Conservation (phyloP, 257 asterid genomes). For the Petunia axillaris region DNA sequence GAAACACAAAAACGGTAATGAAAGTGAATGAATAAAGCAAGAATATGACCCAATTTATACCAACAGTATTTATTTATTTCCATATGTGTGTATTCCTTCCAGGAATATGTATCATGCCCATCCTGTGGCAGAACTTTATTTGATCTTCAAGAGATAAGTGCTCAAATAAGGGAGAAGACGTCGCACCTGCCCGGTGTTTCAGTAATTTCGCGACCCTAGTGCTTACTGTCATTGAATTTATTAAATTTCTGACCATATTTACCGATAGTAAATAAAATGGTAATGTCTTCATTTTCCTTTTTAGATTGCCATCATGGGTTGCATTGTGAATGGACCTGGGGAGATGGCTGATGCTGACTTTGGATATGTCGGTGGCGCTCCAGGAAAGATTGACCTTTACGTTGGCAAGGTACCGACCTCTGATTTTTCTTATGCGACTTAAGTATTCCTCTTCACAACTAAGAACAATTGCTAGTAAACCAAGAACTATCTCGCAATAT, state of each 20-base stretch:
- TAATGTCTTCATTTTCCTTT: conserved; percentile 17
- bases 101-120: conserved; percentile 99
- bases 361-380: conserved; percentile 99
- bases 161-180: conserved; percentile 90
- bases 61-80: background rate
- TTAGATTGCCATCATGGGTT: conserved; percentile 99
- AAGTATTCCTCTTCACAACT: background rate
- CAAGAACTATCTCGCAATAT: background rate
- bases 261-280: background rate
- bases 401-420: conserved; percentile 79
- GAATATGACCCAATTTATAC: background rate
- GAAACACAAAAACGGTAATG: conserved; percentile 93
- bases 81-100: conserved; percentile 32
- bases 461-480: background rate
- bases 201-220: conserved; percentile 48
- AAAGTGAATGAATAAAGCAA: background rate
- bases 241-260: background rate
- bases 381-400: conserved; percentile 97
- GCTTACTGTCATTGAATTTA: conserved; percentile 1
- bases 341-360: conserved; percentile 99
- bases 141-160: conserved; percentile 98
- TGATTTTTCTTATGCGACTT: background rate
- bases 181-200: conserved; percentile 99
- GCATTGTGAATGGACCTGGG: conserved; percentile 99
- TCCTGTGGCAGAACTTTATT: conserved; percentile 97